These are phyloP conservation scores for Brassica hybrid DNA, from an alignment of 441 rosid species.

Conservation along the genomic window DNA sequence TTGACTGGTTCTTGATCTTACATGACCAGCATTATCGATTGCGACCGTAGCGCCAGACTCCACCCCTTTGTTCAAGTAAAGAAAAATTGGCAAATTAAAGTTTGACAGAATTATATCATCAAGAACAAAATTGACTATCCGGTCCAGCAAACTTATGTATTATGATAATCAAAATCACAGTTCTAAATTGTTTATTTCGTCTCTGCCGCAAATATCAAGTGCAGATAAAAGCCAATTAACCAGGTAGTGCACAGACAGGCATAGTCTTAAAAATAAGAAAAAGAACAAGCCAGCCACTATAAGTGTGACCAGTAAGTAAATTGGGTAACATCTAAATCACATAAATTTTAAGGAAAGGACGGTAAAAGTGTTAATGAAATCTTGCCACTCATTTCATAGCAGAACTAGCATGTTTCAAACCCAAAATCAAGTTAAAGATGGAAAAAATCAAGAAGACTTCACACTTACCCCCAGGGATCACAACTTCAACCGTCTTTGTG, in stretches of 20 bases:
- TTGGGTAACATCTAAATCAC: slow-evolving; percentile 13
- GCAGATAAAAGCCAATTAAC: slow-evolving; percentile 17
- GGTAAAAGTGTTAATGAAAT: slow-evolving; percentile 4
- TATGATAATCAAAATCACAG: slow-evolving; percentile 16
- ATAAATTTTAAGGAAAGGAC: slow-evolving; percentile 13
- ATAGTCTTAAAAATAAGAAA: neutral
- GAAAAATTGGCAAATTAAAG: slow-evolving; percentile 16
- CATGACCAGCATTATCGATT: slow-evolving; percentile 76
- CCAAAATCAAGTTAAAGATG: slow-evolving; percentile 17
- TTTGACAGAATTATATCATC: slow-evolving; percentile 22
- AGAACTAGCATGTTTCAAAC: slow-evolving; percentile 20
- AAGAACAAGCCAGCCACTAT: slow-evolving; percentile 10
- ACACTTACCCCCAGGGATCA: slow-evolving; percentile 80
- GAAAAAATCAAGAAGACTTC: slow-evolving; percentile 30
- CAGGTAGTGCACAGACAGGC: slow-evolving; percentile 12
- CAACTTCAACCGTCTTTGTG: slow-evolving; percentile 70
- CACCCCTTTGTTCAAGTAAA: slow-evolving; percentile 63
- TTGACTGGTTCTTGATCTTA: slow-evolving; percentile 61
- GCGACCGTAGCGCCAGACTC: slow-evolving; percentile 82
- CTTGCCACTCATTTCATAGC: slow-evolving; percentile 26
- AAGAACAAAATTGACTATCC: slow-evolving; percentile 14
- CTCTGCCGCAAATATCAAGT: slow-evolving; percentile 5
- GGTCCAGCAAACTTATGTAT: slow-evolving; percentile 17
- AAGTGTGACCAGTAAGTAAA: neutral
- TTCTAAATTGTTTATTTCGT: slow-evolving; percentile 23